Evolutionary conservation across 2,329 filamentous ascomycete species (phyloP).

Genomic region (Colletotrichum higginsianum): DNA sequence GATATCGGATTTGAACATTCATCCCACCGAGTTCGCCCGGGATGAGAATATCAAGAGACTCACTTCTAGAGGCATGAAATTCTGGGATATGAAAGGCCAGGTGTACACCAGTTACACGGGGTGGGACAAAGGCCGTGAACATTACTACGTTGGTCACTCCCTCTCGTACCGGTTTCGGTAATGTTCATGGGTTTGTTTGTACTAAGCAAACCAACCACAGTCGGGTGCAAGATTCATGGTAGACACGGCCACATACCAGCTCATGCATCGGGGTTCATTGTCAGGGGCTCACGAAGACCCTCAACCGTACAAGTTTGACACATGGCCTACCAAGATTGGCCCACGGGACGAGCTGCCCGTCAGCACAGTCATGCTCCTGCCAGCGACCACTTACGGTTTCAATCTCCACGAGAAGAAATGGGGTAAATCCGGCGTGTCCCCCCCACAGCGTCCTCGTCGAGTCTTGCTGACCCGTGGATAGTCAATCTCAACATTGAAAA

Average conservation of each 20-base stretch:
- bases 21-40: neutral
- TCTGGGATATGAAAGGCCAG: slow-evolving; percentile 14
- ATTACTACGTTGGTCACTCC: neutral
- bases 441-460: neutral
- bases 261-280: neutral
- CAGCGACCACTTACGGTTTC: neutral
- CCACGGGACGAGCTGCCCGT: neutral
- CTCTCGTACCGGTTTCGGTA: neutral
- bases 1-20: neutral
- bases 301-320: neutral
- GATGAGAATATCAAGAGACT: neutral
- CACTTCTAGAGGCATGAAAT: neutral
- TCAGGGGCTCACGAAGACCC: neutral
- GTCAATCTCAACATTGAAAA: neutral
- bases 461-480: neutral
- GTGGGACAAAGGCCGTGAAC: neutral
- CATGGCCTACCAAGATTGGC: neutral
- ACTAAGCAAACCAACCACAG: neutral
- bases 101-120: slow-evolving; percentile 12
- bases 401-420: slow-evolving; percentile 18
- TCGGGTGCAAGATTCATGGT: slow-evolving; percentile 22
- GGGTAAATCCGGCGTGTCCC: neutral
- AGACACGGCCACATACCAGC: neutral
- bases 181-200: neutral
- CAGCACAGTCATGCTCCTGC: neutral